phyloP scores from a whole-genome alignment of 352 stramenopile species.

The Pythium insidiosum region DNA sequence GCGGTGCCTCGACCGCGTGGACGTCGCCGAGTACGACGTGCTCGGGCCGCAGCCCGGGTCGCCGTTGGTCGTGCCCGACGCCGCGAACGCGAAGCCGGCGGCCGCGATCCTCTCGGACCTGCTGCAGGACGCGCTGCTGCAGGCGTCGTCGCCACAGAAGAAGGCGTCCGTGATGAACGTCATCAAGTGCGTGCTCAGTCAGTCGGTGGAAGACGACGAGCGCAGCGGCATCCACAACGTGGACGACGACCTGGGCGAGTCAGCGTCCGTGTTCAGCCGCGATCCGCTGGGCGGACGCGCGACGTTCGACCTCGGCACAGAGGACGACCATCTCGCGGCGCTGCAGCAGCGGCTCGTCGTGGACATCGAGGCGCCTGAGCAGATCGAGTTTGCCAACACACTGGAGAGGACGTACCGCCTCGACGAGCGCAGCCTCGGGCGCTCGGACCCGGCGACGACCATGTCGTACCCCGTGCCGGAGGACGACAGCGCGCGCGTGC shows the following conservation, averaged over 20 bases:
- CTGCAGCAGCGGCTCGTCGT: constrained; percentile 2
- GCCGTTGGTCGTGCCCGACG: constrained; percentile 16
- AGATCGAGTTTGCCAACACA: constrained; percentile 38
- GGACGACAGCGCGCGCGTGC: constrained; percentile 39
- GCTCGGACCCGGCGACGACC: constrained; percentile 21
- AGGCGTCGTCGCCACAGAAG: constrained; percentile 18
- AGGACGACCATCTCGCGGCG: background rate
- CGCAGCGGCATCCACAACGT: background rate
- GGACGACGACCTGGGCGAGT: background rate
- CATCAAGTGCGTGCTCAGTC: constrained; percentile 42
- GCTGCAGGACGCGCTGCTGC: constrained; percentile 26
- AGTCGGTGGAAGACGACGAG: constrained; percentile 17
- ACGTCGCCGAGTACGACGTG: constrained; percentile 43
- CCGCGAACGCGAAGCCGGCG: constrained; percentile 8
- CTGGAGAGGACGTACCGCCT: constrained; percentile 31
- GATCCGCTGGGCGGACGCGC: background rate
- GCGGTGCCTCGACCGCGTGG: constrained; percentile 42
- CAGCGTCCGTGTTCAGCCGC: background rate
- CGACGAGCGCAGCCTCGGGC: constrained; percentile 25
- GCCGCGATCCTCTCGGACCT: constrained; percentile 24
- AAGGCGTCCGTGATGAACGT: constrained; percentile 38
- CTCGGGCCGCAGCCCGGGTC: constrained; percentile 16
- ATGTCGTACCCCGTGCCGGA: constrained; percentile 21
- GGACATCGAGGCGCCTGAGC: constrained; percentile 20
- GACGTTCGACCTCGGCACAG: background rate